phyloP scores from a whole-genome alignment of 805 yeast species.

The Yarrowia sp. region DNA sequence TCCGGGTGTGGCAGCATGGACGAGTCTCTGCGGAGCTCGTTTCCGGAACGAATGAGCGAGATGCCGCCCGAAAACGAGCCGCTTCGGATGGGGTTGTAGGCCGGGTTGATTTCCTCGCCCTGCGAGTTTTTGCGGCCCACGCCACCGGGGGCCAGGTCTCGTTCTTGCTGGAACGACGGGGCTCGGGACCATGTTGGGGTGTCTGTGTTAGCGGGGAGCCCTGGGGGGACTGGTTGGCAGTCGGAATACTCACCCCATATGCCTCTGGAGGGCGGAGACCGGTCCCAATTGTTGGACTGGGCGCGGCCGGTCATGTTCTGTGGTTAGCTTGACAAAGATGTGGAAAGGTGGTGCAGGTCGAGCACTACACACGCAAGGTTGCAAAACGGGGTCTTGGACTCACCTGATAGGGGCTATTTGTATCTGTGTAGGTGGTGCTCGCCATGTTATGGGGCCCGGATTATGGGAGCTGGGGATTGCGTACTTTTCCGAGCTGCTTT shows the following conservation, averaged over 20 bases:
- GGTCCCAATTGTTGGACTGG: slow-evolving; percentile 37
- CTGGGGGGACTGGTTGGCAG: neutral
- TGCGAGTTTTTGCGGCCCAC: slow-evolving; percentile 39
- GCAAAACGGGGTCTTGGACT: neutral
- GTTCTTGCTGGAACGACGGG: slow-evolving; percentile 32
- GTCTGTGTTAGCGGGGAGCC: slow-evolving; percentile 25
- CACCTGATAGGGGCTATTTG: slow-evolving; percentile 31
- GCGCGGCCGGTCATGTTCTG: slow-evolving; percentile 39
- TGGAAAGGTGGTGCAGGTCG: neutral
- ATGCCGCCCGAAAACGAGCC: slow-evolving; percentile 38
- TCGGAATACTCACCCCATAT: slow-evolving; percentile 31
- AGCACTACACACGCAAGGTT: too few relatives aligned
- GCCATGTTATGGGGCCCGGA: slow-evolving; percentile 38
- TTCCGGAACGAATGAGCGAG: slow-evolving; percentile 35
- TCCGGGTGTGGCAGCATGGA: slow-evolving; percentile 32
- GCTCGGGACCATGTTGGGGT: slow-evolving; percentile 37
- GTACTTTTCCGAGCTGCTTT: slow-evolving; percentile 18
- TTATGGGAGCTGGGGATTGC: slow-evolving; percentile 31
- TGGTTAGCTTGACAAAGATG: neutral
- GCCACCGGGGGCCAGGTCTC: slow-evolving; percentile 38
- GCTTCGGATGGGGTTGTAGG: slow-evolving; percentile 37
- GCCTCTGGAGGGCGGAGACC: slow-evolving; percentile 37
- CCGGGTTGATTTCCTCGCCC: slow-evolving; percentile 35
- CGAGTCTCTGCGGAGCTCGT: slow-evolving; percentile 33
- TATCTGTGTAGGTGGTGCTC: slow-evolving; percentile 34